Percentiles rank a stretch among this genome's conserved stretches.
Evolutionary conservation across 768 basidiomycete species (phyloP).

Genomic region (Auriscalpium vulgare): DNA sequence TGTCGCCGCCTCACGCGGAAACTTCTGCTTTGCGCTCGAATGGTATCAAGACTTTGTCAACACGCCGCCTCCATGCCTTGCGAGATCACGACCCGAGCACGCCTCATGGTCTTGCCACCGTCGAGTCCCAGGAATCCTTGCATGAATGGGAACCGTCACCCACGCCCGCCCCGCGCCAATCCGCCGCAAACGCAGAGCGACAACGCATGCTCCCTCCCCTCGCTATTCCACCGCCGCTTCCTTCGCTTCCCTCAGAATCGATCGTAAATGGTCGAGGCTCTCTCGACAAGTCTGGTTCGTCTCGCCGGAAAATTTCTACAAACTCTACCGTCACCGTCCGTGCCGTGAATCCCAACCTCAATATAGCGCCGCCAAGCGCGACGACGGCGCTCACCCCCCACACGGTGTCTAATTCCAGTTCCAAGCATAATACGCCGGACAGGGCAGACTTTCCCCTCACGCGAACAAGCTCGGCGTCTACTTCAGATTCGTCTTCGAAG

Average conservation of each 20-base stretch:
- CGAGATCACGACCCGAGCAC: constrained; percentile 45
- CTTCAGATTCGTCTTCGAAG: constrained; percentile 19
- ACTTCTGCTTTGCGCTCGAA: not conserved
- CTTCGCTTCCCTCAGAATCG: constrained; percentile 53
- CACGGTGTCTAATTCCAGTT: constrained; percentile 43
- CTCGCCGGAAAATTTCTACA: constrained; percentile 36
- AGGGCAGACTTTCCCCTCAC: constrained; percentile 25
- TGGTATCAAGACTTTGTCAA: constrained; percentile 25
- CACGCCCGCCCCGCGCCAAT: constrained; percentile 32
- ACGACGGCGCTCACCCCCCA: constrained; percentile 64
- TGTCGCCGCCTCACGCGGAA: not conserved
- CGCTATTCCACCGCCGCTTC: constrained; percentile 50
- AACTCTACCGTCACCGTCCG: constrained; percentile 40
- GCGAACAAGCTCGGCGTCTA: constrained; percentile 38
- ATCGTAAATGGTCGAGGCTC: constrained; percentile 18
- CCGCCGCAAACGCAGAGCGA: constrained; percentile 27
- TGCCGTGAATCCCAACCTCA: constrained; percentile 34
- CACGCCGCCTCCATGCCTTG: constrained; percentile 49
- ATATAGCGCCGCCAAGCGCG: constrained; percentile 45
- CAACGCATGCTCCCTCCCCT: constrained; percentile 40
- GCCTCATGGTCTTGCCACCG: constrained; percentile 14
- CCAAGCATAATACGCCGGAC: constrained; percentile 17
- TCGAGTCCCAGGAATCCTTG: constrained; percentile 24
- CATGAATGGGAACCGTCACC: constrained; percentile 38
- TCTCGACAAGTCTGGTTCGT: constrained; percentile 20